Evolutionary conservation across 2,329 filamentous ascomycete species (phyloP), one percentile per base, ranked within the genome.

Genomic region (Aspergillus fructus): DNA sequence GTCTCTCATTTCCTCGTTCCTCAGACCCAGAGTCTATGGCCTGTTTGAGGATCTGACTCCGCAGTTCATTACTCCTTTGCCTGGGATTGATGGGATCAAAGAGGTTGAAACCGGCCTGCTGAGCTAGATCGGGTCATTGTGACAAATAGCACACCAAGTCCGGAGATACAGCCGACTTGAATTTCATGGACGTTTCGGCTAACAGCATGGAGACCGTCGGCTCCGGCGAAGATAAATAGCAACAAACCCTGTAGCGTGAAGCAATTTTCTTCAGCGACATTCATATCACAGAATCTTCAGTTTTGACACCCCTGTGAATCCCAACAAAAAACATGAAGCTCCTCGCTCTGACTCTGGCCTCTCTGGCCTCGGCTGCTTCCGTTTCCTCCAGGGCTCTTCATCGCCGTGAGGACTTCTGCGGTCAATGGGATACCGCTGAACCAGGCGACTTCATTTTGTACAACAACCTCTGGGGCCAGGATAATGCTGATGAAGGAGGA

Each of bases 401-500:
- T 45, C 67, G 68, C 37, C 66, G 68, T n/a, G 58, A 64, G n/a
- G 65, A 72, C 52, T 67, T 68, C 64, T 81, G 79, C 57, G 77
- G 71, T 15, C 69, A 76, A 59, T 81, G 68, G 60, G 77, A 67
- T 40, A 71, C 73, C 5, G 55, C 70, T 13, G 63, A 66, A 1
- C 74, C 72, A 0, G 76, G 75, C 34, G 71, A 68, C 41, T 83
- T 79, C 68, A 82, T 74, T 46, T 63, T 83, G 54, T 83, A 82
- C 71, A 80, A 83, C 66, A 78, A 83, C 70, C 79, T 81, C 62
- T 83, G 81, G 81, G 79, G 79, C 24, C 51, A 71, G 45, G 64
- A 59, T 13, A 56, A 73, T 23, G 75, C 73, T 17, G 59, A 63
- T 24, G 64, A 60, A 43, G 78, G 78, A 55, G 70, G 61, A 40